Conservation (phyloP, 2,329 filamentous ascomycete genomes). For the Cladosporium sp. region DNA sequence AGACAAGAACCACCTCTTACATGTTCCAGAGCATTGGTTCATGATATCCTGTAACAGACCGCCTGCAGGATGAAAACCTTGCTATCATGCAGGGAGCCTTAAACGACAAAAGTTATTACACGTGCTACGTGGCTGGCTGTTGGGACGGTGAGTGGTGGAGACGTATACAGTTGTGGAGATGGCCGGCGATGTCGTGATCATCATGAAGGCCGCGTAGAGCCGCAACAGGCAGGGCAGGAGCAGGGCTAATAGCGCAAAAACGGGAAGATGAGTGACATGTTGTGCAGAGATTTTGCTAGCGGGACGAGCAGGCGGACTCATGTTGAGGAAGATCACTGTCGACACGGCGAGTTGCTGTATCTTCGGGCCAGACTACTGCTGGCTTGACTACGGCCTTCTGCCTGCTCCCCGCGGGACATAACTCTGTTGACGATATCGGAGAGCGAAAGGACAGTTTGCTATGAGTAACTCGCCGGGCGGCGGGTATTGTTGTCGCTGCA, state of each 20-base stretch:
- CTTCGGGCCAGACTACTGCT: constrained; percentile 5
- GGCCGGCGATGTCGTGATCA: constrained; percentile 7
- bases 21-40: not conserved
- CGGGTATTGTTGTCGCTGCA: not conserved
- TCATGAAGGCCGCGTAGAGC: constrained; percentile 1
- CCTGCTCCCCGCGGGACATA: not conserved
- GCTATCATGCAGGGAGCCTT: not conserved
- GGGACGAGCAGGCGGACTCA: not conserved
- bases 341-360: not conserved
- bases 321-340: not conserved
- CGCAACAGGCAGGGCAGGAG: not conserved
- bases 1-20: not conserved
- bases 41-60: not conserved
- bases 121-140: constrained; percentile 10
- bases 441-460: not conserved
- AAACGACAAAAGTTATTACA: constrained; percentile 3
- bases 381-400: not conserved
- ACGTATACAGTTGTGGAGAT: not conserved
- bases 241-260: not conserved
- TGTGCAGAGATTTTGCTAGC: constrained; percentile 18
- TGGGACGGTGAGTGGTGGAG: constrained; percentile 1
- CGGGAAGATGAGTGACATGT: not conserved
- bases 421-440: constrained; percentile 10
- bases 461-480: constrained; percentile 14
- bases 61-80: not conserved